Base-by-base conservation (phyloP, 257 asterid species). In the Solanum habrochaites region DNA sequence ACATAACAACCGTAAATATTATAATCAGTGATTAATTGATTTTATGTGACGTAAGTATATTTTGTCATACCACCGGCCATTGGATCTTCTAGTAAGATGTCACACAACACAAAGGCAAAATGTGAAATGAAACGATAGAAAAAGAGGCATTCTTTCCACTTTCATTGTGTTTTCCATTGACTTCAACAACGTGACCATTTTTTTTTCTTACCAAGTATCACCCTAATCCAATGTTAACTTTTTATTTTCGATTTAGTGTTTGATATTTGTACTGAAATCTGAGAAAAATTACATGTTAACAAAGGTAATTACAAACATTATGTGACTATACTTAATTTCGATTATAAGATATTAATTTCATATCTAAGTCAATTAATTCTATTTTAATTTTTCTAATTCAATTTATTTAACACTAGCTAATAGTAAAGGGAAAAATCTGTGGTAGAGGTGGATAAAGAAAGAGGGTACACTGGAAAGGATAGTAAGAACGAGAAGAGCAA, bases 191-290 rank as follows among this genome's bases (percentile, higher is more conserved):
- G 25, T 31, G 77, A 40, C 15, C 35, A 14, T 25, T 14, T 77
- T 43, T 14, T 39, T 39, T n/a, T 49, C 60, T 49, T 49, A 47
- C 7, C 58, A 47, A 47, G 58, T 49, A 49, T 49, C 58, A 52
- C 60, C 23, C 62, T 52, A 16, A 21, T 16, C 23, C 62, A 16
- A 52, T 52, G 2, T 6, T 16, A 15, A 16, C 18, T 52, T 2
- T 52, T 49, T 15, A 49, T 49, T 15, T 49, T 0, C 16, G 6
- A 0, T 49, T 15, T 6, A 8, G 3, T 16, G 4, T 52, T 52
- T 0, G 23, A 16, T 52, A 52, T 52, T 3, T 52, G 0, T 6
- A 52, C 0, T 52, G 60, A 52, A 52, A 16, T 0, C 0, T 0
- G 62, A 52, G 7, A 52, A 6, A 16, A 0, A 52, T 16, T 52